These are phyloP conservation scores for Phialophora tarda DNA, from an alignment of 2,329 filamentous ascomycete species.

Conservation along the genomic window DNA sequence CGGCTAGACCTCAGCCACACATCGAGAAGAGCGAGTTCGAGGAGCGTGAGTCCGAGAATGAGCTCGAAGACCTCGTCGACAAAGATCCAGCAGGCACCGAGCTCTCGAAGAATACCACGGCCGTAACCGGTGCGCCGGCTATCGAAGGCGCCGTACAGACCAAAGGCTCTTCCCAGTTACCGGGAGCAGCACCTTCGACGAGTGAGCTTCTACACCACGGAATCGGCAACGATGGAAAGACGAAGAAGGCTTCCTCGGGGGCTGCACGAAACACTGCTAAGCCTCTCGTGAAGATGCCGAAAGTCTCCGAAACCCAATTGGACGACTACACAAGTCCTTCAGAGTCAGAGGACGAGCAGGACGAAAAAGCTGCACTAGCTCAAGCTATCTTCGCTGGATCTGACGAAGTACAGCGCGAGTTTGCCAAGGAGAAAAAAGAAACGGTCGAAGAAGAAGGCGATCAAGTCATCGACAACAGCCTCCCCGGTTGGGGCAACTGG, in stretches of 20 bases:
- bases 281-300: conserved; percentile 32
- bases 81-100: conserved; percentile 35
- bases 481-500: conserved; percentile 96
- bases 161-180: background rate
- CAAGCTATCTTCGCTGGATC: conserved; percentile 80
- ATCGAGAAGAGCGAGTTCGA: conserved; percentile 64
- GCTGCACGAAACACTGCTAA: background rate
- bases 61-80: conserved; percentile 42
- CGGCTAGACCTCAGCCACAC: conserved; percentile 41
- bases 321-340: conserved; percentile 35
- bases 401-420: conserved; percentile 70
- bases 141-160: background rate
- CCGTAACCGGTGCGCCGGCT: background rate
- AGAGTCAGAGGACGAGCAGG: conserved; percentile 52
- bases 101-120: conserved; percentile 12
- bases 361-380: conserved; percentile 65
- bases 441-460: conserved; percentile 78
- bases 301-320: conserved; percentile 31
- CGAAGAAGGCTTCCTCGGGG: background rate
- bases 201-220: background rate
- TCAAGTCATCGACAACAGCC: conserved; percentile 78
- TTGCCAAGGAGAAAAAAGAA: conserved; percentile 77
- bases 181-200: background rate
- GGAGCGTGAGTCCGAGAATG: conserved; percentile 61
- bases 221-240: background rate